phyloP scores from a whole-genome alignment of 2,329 filamentous ascomycete genomes.

The Ceratocystis papillata region DNA sequence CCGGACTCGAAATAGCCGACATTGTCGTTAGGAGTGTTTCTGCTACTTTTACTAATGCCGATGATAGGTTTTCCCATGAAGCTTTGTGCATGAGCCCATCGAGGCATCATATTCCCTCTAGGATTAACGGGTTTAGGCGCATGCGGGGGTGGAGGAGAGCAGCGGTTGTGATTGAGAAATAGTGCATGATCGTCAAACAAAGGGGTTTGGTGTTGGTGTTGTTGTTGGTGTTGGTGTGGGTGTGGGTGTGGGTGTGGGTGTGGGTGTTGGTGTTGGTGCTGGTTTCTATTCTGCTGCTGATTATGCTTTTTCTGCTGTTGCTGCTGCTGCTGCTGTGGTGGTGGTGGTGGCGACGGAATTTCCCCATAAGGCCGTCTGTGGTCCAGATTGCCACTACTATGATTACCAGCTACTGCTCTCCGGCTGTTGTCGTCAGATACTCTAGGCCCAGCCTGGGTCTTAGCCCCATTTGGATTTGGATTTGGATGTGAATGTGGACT shows the following conservation, averaged over 20 bases:
- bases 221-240: neutral
- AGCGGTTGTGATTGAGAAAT: constrained; percentile 18
- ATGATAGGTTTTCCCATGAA: constrained; percentile 15
- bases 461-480: too few species aligned
- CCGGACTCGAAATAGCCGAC: neutral
- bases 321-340: neutral
- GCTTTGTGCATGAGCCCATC: constrained; percentile 22
- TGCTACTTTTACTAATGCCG: neutral
- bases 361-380: too few species aligned
- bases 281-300: constrained; percentile 16
- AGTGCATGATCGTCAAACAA: constrained; percentile 19
- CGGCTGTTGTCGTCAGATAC: neutral
- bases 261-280: neutral
- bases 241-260: neutral
- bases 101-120: constrained; percentile 19
- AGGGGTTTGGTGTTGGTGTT: neutral
- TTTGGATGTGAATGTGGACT: too few species aligned
- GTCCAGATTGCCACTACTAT: too few species aligned
- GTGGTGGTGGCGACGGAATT: too few species aligned
- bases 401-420: neutral
- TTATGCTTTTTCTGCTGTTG: neutral
- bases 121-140: constrained; percentile 22
- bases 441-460: neutral
- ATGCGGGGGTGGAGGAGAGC: constrained; percentile 21
- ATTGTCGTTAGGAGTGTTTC: neutral